Percentiles rank a stretch among this genome's conserved stretches.
These are phyloP conservation scores for Ophiosphaerella herpotricha DNA, from an alignment of 2,329 filamentous ascomycete species.

Conservation along the genomic window DNA sequence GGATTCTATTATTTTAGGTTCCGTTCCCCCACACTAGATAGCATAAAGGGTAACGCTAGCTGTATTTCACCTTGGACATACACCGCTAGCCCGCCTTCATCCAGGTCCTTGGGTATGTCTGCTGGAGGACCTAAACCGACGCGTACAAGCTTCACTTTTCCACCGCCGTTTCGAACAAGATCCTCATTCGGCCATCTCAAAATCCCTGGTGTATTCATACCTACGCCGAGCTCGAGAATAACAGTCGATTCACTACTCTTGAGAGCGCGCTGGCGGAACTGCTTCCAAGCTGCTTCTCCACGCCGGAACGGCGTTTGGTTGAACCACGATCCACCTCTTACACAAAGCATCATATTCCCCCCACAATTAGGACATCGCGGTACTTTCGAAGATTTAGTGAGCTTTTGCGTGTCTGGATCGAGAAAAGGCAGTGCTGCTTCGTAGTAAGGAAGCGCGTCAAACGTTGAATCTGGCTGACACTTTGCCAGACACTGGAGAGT, in stretches of 20 bases:
- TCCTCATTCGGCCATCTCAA: conserved; percentile 30
- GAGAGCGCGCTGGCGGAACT: conserved; percentile 16
- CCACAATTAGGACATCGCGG: conserved; percentile 31
- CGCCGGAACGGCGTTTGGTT: conserved; percentile 29
- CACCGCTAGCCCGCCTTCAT: conserved; percentile 17
- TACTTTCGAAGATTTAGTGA: conserved; percentile 22
- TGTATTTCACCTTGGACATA: conserved; percentile 22
- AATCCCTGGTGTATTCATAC: conserved; percentile 30
- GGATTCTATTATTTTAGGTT: background rate
- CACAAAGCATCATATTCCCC: conserved; percentile 33
- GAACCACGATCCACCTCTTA: conserved; percentile 33
- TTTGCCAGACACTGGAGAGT: conserved; percentile 37
- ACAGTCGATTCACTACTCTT: conserved; percentile 17
- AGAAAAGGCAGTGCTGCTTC: conserved; percentile 25
- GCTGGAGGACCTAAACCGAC: conserved; percentile 16
- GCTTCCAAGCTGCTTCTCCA: conserved; percentile 23
- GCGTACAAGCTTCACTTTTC: conserved; percentile 22
- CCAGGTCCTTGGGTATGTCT: conserved; percentile 18
- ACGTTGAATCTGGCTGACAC: conserved; percentile 35
- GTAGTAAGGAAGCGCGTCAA: conserved; percentile 21
- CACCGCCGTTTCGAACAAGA: conserved; percentile 15
- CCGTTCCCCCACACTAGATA: background rate
- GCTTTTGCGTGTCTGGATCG: conserved; percentile 22
- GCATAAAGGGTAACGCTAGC: conserved; percentile 8
- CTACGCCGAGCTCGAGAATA: conserved; percentile 26